Evolutionary conservation across 1,139 yeast species (phyloP).

Genomic region (Nakaseomyces kungkrabaensis): DNA sequence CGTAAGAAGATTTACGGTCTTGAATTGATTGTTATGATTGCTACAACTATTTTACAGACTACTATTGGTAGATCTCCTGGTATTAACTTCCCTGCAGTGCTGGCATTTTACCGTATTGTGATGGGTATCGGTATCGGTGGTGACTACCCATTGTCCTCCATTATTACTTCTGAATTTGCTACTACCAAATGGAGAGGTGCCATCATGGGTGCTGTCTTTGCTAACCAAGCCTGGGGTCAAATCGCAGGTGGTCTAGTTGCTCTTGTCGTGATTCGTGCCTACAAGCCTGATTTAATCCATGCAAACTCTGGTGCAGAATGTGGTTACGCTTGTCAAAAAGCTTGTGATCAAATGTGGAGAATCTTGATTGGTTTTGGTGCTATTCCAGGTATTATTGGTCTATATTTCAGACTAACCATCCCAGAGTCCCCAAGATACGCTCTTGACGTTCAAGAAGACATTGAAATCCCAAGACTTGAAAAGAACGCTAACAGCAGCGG

Average conservation of each 20-base stretch:
- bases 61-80: constrained; percentile 60
- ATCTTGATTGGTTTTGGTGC: constrained; percentile 78
- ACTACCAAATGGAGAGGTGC: constrained; percentile 96
- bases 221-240: constrained; percentile 91
- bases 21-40: constrained; percentile 75
- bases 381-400: constrained; percentile 74
- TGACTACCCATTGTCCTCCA: constrained; percentile 95
- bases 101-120: constrained; percentile 66
- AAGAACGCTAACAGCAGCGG: constrained; percentile 1
- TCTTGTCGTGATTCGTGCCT: constrained; percentile 59
- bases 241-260: constrained; percentile 78
- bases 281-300: constrained; percentile 45
- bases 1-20: constrained; percentile 82
- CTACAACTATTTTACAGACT: constrained; percentile 73
- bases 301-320: constrained; percentile 49
- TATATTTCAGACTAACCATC: constrained; percentile 83
- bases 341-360: constrained; percentile 94
- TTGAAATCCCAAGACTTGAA: constrained; percentile 23
- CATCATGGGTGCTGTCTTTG: constrained; percentile 86
- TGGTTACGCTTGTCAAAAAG: constrained; percentile 54
- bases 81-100: constrained; percentile 58
- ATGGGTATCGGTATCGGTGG: constrained; percentile 99
- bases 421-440: constrained; percentile 91
- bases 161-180: constrained; percentile 79
- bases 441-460: constrained; percentile 57